Conservation (phyloP, 2,329 filamentous ascomycete genomes). For the Davidsoniella eucalypti region DNA sequence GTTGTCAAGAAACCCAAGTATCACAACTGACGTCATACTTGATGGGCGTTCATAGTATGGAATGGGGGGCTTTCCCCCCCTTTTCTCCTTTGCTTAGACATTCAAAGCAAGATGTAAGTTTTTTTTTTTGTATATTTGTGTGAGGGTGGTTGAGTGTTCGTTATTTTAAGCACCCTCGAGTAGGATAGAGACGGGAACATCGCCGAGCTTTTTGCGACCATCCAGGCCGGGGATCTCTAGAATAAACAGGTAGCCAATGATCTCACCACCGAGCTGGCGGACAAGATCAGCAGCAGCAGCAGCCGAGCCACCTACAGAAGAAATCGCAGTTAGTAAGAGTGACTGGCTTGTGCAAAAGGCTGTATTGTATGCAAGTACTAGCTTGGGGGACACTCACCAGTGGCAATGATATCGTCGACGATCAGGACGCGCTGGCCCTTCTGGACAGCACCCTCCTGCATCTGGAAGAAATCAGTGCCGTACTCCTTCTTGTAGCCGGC, state of each 20-base stretch:
- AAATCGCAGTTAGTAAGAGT: background rate
- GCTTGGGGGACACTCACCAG: conserved; percentile 44
- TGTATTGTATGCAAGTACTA: background rate
- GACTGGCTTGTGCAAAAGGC: conserved; percentile 13
- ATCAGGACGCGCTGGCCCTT: conserved; percentile 78
- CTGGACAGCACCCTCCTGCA: conserved; percentile 75
- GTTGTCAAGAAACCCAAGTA: too few species aligned
- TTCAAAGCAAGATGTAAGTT: background rate
- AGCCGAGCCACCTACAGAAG: conserved; percentile 63
- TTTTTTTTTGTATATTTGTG: background rate
- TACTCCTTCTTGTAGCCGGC: conserved; percentile 92
- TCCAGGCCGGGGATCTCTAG: conserved; percentile 90
- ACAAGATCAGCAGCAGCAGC: conserved; percentile 76
- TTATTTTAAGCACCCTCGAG: conserved; percentile 37
- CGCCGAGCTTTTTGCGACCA: conserved; percentile 75
- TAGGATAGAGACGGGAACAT: conserved; percentile 62
- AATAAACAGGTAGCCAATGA: conserved; percentile 86
- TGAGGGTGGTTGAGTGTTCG: background rate
- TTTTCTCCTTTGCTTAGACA: too few species aligned
- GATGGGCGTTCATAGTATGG: too few species aligned
- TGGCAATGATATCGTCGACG: conserved; percentile 97
- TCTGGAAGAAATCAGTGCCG: conserved; percentile 86
- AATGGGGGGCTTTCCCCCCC: too few species aligned
- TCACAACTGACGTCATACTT: too few species aligned
- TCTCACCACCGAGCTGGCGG: conserved; percentile 65